Conservation (phyloP, 768 basidiomycete genomes). For the Leccinum pellstonianum region DNA sequence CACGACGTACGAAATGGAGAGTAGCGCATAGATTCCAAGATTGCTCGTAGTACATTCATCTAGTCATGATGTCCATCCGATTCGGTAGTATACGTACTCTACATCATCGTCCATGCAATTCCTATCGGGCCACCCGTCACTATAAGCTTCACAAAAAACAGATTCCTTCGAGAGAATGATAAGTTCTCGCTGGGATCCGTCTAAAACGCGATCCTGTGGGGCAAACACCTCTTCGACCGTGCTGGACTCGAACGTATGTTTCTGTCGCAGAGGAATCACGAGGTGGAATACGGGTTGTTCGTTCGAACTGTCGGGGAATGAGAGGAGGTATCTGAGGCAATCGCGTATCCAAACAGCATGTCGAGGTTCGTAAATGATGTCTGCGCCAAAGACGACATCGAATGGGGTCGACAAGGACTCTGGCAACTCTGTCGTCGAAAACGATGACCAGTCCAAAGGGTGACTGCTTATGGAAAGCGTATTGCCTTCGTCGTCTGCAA, state of each 20-base stretch:
- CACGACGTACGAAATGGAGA: not conserved
- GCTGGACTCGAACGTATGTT: conserved; percentile 57
- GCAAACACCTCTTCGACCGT: conserved; percentile 59
- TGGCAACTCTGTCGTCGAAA: conserved; percentile 13
- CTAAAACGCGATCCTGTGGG: not conserved
- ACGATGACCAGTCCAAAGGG: conserved; percentile 42
- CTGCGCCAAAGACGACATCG: conserved; percentile 52
- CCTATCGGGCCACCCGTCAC: conserved; percentile 18
- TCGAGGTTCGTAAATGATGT: conserved; percentile 51
- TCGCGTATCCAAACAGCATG: conserved; percentile 48
- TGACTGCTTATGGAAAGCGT: conserved; percentile 25
- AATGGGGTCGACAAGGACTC: conserved; percentile 37
- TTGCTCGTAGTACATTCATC: not conserved
- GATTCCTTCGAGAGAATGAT: conserved; percentile 53
- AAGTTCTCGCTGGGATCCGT: conserved; percentile 32
- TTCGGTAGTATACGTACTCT: conserved; percentile 69
- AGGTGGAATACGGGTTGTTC: conserved; percentile 54
- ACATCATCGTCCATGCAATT: conserved; percentile 48
- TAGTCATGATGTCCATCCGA: conserved; percentile 53
- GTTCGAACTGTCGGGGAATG: conserved; percentile 15
- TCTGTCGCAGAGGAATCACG: conserved; percentile 71
- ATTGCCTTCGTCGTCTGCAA: not conserved
- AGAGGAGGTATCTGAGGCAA: conserved; percentile 41
- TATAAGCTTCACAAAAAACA: conserved; percentile 51
- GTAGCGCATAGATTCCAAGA: not conserved